Conservation (phyloP, 129 eudicot genomes). For the Ambrosia artemisiifolia region DNA sequence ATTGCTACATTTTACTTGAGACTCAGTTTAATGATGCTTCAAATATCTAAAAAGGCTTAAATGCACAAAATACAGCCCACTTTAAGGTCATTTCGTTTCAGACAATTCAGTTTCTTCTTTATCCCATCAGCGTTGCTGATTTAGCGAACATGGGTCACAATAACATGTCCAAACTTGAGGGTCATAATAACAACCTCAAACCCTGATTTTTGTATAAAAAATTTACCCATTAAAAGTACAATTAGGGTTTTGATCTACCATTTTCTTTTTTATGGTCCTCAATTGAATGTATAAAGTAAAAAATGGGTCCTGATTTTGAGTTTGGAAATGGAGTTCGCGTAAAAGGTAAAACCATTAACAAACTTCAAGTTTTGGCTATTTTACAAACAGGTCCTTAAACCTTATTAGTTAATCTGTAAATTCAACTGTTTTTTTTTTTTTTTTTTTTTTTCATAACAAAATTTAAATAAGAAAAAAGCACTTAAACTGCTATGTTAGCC, state of each 20-base stretch:
- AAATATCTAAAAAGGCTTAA: not conserved
- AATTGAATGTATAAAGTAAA: not conserved
- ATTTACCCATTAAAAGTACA: not conserved
- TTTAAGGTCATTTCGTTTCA: not conserved
- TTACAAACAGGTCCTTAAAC: not conserved
- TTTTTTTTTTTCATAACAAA: no score
- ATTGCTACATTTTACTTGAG: not conserved
- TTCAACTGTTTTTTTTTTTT: no score
- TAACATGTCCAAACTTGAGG: no score
- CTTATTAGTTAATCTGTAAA: not conserved
- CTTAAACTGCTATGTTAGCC: not conserved
- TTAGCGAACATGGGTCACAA: no score
- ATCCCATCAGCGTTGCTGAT: no score
- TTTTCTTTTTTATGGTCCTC: not conserved
- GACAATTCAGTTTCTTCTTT: not conserved
- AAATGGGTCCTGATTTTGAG: not conserved
- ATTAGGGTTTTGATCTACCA: not conserved
- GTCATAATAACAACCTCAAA: not conserved
- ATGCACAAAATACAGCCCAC: not conserved
- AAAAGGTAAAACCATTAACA: not conserved
- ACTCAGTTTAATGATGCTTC: not conserved
- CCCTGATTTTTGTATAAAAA: not conserved
- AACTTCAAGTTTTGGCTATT: not conserved
- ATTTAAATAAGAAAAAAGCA: not conserved
- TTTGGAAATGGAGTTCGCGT: not conserved